Percentiles rank a stretch among this genome's conserved stretches.
Evolutionary conservation across 1,284 basidiomycete genomes (phyloP).

Genomic region (Ganoderma lingzhi): DNA sequence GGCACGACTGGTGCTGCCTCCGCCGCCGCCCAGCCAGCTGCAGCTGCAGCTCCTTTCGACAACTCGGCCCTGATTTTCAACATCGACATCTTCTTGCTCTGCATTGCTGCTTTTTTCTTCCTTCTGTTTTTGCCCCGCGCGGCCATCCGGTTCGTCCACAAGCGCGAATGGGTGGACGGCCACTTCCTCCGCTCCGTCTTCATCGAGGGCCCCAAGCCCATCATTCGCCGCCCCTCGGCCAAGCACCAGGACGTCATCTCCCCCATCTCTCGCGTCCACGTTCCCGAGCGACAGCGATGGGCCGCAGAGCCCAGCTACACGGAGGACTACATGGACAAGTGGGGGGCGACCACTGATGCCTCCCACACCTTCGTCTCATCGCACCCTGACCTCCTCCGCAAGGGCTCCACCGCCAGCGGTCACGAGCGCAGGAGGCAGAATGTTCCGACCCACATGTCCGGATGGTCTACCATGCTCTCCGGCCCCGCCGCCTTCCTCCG

Average conservation of each 20-base stretch:
- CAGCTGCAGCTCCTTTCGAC: constrained; percentile 31
- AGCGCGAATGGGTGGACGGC: constrained; percentile 43
- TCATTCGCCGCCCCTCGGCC: constrained; percentile 17
- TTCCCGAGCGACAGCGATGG: not conserved
- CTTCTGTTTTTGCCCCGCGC: constrained; percentile 44
- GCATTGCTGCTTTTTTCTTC: constrained; percentile 40
- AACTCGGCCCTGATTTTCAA: constrained; percentile 39
- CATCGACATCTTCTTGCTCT: constrained; percentile 42
- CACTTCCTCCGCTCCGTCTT: constrained; percentile 39
- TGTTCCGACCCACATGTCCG: constrained; percentile 44
- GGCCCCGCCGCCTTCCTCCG: constrained; percentile 36
- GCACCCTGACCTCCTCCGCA: constrained; percentile 34
- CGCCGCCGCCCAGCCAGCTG: constrained; percentile 1
- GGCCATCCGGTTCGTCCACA: constrained; percentile 42
- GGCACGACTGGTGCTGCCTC: not conserved
- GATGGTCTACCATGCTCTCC: constrained; percentile 44
- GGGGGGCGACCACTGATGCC: constrained; percentile 27
- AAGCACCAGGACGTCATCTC: constrained; percentile 23
- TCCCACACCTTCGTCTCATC: constrained; percentile 35
- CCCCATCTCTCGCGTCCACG: constrained; percentile 22
- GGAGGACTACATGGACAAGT: constrained; percentile 17
- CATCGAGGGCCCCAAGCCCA: constrained; percentile 20
- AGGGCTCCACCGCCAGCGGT: constrained; percentile 30
- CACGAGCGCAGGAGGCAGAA: constrained; percentile 26
- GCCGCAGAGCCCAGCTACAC: not conserved